phyloP scores from a whole-genome alignment of 345 rosid species.

The Rhizophora apiculata region DNA sequence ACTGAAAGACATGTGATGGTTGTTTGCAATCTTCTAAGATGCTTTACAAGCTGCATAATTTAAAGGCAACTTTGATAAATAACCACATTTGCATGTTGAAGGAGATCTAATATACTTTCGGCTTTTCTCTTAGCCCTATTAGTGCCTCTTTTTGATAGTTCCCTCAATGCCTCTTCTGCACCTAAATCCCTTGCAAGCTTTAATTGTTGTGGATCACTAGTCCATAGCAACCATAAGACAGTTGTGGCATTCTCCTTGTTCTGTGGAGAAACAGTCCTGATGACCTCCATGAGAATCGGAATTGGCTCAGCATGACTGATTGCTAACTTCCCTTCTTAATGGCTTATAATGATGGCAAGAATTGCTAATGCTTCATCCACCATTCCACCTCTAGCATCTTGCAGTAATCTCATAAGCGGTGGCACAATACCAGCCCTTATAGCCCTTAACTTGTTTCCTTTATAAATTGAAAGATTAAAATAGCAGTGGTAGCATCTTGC shows the following conservation, averaged over 20 bases:
- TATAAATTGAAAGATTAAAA: conserved; percentile 87
- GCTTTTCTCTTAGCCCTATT: conserved; percentile 98
- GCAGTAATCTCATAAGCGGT: conserved; percentile 68
- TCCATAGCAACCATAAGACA: conserved; percentile 74
- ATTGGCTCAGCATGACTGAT: conserved; percentile 72
- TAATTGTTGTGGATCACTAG: conserved; percentile 60
- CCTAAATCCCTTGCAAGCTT: conserved; percentile 59
- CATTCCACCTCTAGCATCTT: conserved; percentile 95
- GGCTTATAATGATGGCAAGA: conserved; percentile 75
- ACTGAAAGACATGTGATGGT: not conserved
- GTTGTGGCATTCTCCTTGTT: conserved; percentile 91
- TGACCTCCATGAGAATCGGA: conserved; percentile 69
- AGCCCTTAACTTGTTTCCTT: conserved; percentile 95
- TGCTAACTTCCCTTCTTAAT: conserved; percentile 81
- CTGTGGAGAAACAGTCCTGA: conserved; percentile 84
- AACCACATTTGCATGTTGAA: conserved; percentile 45
- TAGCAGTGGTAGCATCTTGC: conserved; percentile 95
- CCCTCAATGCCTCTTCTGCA: conserved; percentile 73
- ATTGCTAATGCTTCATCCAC: conserved; percentile 90
- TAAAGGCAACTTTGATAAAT: conserved; percentile 17
- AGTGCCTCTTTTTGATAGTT: conserved; percentile 75
- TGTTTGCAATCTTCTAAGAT: not conserved
- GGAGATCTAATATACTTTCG: conserved; percentile 62
- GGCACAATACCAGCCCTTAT: conserved; percentile 81
- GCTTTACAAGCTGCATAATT: not conserved